Percentiles rank a stretch among this genome's conserved stretches.
Conservation (phyloP, 768 basidiomycete species). For the Tylopilus sp. region DNA sequence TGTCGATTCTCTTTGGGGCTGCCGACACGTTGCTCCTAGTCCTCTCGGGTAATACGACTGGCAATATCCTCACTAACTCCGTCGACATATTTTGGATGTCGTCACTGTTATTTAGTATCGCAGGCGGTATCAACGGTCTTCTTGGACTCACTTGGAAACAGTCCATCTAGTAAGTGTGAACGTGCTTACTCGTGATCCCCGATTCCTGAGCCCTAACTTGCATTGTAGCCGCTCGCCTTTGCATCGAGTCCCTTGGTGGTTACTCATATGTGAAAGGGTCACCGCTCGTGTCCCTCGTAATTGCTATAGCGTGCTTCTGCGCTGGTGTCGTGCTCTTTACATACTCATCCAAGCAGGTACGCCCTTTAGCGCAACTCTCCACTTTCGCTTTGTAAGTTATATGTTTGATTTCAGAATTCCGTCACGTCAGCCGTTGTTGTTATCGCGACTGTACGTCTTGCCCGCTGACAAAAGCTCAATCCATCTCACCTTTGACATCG, state of each 20-base stretch:
- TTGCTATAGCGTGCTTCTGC: constrained; percentile 81
- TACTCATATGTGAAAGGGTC: constrained; percentile 78
- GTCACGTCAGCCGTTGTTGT: constrained; percentile 70
- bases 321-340: constrained; percentile 76
- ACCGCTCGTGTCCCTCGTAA: constrained; percentile 76
- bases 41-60: constrained; percentile 37
- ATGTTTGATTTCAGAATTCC: constrained; percentile 37
- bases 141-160: constrained; percentile 55
- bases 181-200: too few relatives aligned
- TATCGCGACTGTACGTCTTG: constrained; percentile 54
- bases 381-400: neutral
- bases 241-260: constrained; percentile 57
- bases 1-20: constrained; percentile 52
- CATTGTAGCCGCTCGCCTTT: constrained; percentile 48
- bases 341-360: constrained; percentile 68
- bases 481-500: neutral
- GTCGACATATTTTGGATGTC: constrained; percentile 56
- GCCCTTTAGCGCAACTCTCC: constrained; percentile 7
- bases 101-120: constrained; percentile 52
- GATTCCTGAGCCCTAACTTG: constrained; percentile 14
- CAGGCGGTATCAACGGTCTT: constrained; percentile 51
- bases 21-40: constrained; percentile 50
- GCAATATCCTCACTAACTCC: constrained; percentile 35
- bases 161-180: constrained; percentile 52
- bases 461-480: neutral